Conservation (phyloP, 768 basidiomycete species). For the Suillus brevipes region DNA sequence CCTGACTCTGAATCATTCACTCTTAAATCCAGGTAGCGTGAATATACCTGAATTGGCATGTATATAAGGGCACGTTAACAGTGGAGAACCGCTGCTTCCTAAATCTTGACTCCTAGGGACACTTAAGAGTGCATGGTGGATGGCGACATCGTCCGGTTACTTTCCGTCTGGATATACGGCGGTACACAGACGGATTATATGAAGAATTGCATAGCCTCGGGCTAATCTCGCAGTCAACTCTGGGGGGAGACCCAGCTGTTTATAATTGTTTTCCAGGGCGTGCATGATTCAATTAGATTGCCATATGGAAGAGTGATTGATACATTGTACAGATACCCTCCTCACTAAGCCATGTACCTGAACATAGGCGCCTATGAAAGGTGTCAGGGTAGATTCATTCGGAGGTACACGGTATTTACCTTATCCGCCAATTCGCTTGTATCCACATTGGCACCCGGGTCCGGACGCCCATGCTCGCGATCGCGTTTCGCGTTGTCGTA, state of each 20-base stretch:
- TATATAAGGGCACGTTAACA: constrained; percentile 54
- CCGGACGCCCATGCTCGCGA: constrained; percentile 49
- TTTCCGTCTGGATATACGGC: too few species aligned
- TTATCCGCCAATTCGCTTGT: constrained; percentile 68
- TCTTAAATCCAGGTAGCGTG: constrained; percentile 48
- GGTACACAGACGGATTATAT: too few species aligned
- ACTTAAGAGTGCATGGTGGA: constrained; percentile 79
- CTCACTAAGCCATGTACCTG: constrained; percentile 13
- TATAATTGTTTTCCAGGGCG: background rate
- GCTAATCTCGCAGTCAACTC: background rate
- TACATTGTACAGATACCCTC: background rate
- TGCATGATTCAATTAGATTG: background rate
- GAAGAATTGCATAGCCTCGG: background rate
- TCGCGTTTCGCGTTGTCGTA: constrained; percentile 59
- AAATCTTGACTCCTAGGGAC: constrained; percentile 51
- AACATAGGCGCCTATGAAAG: constrained; percentile 13
- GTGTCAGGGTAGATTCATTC: background rate
- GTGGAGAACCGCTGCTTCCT: constrained; percentile 65
- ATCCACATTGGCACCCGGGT: constrained; percentile 50
- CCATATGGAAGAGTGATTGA: background rate
- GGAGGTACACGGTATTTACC: constrained; percentile 34
- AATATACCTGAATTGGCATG: constrained; percentile 64
- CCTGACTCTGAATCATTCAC: constrained; percentile 63
- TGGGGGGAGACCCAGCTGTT: background rate
- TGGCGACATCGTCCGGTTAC: constrained; percentile 62